Evolutionary conservation across 768 basidiomycete species (phyloP).

Genomic region (Lanmaoa pseudosensibilis): DNA sequence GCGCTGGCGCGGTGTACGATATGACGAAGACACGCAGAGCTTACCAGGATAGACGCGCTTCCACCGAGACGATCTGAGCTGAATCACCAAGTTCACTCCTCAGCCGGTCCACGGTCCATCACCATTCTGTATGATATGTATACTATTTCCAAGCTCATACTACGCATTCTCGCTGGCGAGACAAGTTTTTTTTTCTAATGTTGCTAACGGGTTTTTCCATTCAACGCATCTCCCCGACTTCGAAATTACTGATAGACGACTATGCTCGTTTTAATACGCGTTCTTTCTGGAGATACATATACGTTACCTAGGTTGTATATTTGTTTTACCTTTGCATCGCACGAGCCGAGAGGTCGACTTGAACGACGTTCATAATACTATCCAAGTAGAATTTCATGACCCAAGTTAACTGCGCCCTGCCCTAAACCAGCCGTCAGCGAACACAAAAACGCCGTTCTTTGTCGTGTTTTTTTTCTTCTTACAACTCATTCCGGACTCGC

Average conservation of each 20-base stretch:
- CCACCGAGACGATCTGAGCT: not conserved
- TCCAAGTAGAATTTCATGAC: not conserved
- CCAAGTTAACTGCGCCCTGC: slow-evolving; percentile 5
- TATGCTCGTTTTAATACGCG: slow-evolving; percentile 24
- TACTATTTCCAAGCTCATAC: not conserved
- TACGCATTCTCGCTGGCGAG: slow-evolving; percentile 13
- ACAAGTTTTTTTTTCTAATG: not conserved
- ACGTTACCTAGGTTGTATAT: slow-evolving; percentile 1
- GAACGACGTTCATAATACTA: not conserved
- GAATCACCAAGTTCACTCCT: not conserved
- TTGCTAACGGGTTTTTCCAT: not conserved
- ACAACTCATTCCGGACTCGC: slow-evolving; percentile 36
- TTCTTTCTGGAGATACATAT: slow-evolving; percentile 19
- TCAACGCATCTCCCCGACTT: not conserved
- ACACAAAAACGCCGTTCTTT: not conserved
- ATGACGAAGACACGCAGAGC: slow-evolving; percentile 6
- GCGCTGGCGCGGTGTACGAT: slow-evolving; percentile 27
- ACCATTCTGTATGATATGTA: slow-evolving; percentile 1
- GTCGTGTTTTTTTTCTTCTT: not conserved
- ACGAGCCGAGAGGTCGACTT: not conserved
- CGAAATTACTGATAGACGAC: slow-evolving; percentile 4
- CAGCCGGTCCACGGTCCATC: not conserved
- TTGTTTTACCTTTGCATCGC: not conserved
- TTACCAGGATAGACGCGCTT: not conserved
- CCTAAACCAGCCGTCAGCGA: slow-evolving; percentile 14